Percentiles rank a stretch among this genome's conserved stretches.
Evolutionary conservation across 192 early-diverging fungal species (phyloP).

Genomic region (Podila epigama): DNA sequence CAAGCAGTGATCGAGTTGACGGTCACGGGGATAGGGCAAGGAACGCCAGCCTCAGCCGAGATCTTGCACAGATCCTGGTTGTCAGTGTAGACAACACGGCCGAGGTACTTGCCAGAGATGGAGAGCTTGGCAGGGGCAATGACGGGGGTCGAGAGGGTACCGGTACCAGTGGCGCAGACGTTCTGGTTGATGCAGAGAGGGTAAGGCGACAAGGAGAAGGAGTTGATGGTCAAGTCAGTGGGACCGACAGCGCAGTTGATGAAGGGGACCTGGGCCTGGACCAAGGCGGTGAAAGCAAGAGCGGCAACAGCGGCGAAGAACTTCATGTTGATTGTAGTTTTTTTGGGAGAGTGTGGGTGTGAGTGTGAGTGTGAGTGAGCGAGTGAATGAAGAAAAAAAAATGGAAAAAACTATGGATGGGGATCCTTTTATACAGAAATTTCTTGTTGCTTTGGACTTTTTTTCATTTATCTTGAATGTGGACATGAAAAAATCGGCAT

Average conservation of each 20-base stretch:
- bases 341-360: neutral
- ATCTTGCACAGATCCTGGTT: neutral
- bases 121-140: slow-evolving; percentile 3
- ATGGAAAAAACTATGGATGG: neutral
- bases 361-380: neutral
- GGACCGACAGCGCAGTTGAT: slow-evolving; percentile 32
- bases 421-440: slow-evolving; percentile 8
- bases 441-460: no score
- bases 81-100: slow-evolving; percentile 5
- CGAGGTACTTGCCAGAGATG: neutral
- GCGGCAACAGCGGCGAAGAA: neutral
- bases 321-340: neutral
- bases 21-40: neutral
- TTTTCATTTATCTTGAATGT: no score
- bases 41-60: neutral
- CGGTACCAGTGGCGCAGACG: slow-evolving; percentile 13
- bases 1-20: slow-evolving; percentile 1
- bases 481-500: no score
- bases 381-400: slow-evolving; percentile 10
- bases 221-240: slow-evolving; percentile 54
- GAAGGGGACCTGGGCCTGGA: neutral
- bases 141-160: slow-evolving; percentile 27
- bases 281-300: neutral
- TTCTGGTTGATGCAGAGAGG: slow-evolving; percentile 25
- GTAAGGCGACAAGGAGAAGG: slow-evolving; percentile 45